These are phyloP conservation scores for Rubia yunnanensis DNA, from an alignment of 257 asterid genomes.

Conservation along the genomic window DNA sequence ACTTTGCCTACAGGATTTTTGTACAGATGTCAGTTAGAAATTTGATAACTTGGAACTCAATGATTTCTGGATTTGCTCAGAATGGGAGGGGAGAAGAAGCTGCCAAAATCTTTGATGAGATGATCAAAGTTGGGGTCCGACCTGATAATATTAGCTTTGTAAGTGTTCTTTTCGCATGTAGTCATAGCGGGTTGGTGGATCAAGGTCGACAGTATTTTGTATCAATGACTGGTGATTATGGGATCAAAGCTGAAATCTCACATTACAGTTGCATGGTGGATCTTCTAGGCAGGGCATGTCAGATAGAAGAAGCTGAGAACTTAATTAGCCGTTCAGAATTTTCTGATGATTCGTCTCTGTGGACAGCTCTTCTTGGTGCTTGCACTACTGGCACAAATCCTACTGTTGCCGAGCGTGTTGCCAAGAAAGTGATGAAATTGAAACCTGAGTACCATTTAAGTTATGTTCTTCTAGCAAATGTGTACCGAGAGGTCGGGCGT, in stretches of 20 bases:
- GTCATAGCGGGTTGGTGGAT: slow-evolving; percentile 70
- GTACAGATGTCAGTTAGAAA: slow-evolving; percentile 50
- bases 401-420: slow-evolving; percentile 51
- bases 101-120: slow-evolving; percentile 40
- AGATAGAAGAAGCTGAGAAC: slow-evolving; percentile 72
- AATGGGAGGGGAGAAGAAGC: slow-evolving; percentile 79
- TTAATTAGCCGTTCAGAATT: slow-evolving; percentile 42
- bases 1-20: slow-evolving; percentile 57
- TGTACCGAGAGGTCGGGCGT: slow-evolving; percentile 64
- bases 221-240: slow-evolving; percentile 40
- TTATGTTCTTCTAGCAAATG: slow-evolving; percentile 68
- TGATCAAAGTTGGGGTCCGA: slow-evolving; percentile 40
- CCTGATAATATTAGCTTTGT: slow-evolving; percentile 66
- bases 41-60: slow-evolving; percentile 78
- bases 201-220: slow-evolving; percentile 44
- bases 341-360: slow-evolving; percentile 41
- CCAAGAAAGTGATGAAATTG: slow-evolving; percentile 58
- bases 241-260: slow-evolving; percentile 46
- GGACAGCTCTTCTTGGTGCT: slow-evolving; percentile 78
- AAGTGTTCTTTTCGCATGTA: slow-evolving; percentile 79
- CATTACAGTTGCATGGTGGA: slow-evolving; percentile 88
- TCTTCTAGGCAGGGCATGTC: slow-evolving; percentile 66
- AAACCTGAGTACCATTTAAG: slow-evolving; percentile 75
- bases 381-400: slow-evolving; percentile 54
- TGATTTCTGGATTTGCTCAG: slow-evolving; percentile 92